A percentile compares a stretch with the other conserved stretches of the same genome.
Conservation (phyloP, 257 asterid species). For the Striga asiatica region DNA sequence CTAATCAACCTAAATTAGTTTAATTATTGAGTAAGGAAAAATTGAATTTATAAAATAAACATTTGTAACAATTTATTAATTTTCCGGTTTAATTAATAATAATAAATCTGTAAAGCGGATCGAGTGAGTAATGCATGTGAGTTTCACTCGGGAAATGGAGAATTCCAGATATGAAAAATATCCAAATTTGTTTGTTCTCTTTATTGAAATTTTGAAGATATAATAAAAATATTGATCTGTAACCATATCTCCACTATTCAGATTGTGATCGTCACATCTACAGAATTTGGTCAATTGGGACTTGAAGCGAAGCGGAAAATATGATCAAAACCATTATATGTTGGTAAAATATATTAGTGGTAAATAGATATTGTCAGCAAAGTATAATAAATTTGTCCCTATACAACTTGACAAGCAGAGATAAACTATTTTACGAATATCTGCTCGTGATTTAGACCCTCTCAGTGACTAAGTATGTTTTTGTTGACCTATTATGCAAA, state of each 20-base stretch:
- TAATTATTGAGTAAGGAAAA: too few relatives aligned
- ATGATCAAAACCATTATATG: not conserved
- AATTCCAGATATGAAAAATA: conserved; percentile 23
- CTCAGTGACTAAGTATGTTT: conserved; percentile 21
- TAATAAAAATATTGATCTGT: not conserved
- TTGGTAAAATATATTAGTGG: not conserved
- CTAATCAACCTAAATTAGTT: too few relatives aligned
- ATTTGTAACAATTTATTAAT: too few relatives aligned
- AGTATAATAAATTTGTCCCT: not conserved
- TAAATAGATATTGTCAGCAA: not conserved
- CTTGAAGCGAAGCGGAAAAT: too few relatives aligned
- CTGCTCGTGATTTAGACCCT: conserved; percentile 24
- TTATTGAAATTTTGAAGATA: too few relatives aligned
- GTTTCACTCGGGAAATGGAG: too few relatives aligned
- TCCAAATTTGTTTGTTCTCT: not conserved
- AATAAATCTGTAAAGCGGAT: not conserved
- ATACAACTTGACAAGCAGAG: not conserved
- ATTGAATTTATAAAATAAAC: too few relatives aligned
- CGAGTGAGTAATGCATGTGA: conserved; percentile 26
- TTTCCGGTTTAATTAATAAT: too few relatives aligned
- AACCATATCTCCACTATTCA: not conserved
- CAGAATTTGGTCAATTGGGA: not conserved
- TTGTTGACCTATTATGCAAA: conserved; percentile 18
- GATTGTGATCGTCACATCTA: not conserved
- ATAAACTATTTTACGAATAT: conserved; percentile 8